Evolutionary conservation across 179 eudicot species (phyloP).

Genomic region (Gypsophila paniculata): DNA sequence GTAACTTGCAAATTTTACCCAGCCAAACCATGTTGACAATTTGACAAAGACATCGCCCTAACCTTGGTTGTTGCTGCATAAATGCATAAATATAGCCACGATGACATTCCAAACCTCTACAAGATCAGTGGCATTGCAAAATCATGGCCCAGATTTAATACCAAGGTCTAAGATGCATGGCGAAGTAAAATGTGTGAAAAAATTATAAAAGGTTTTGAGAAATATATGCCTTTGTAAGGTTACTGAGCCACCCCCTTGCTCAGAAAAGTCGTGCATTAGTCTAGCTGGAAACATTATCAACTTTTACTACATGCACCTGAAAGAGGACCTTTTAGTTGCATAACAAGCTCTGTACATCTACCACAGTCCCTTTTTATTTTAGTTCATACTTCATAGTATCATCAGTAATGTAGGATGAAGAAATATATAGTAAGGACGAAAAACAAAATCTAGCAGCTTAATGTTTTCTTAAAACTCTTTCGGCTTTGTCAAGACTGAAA

Average conservation of each 20-base stretch:
- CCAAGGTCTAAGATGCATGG: neutral
- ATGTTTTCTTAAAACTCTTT: too few species aligned
- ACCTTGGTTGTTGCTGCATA: neutral
- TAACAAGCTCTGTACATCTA: too few species aligned
- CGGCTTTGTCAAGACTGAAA: neutral
- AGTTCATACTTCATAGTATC: too few species aligned
- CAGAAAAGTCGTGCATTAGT: conserved; percentile 3
- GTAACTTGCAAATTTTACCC: neutral
- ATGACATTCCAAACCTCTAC: too few species aligned
- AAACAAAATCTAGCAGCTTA: neutral
- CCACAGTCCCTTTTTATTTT: too few species aligned
- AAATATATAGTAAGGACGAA: neutral
- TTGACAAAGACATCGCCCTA: neutral
- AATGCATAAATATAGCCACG: too few species aligned
- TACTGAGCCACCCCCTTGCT: neutral
- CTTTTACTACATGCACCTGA: too few species aligned
- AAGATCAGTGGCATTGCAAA: neutral
- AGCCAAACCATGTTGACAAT: too few species aligned
- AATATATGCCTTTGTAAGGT: neutral
- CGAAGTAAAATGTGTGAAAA: neutral
- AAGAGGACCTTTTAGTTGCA: too few species aligned
- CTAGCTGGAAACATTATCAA: neutral
- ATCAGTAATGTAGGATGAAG: too few species aligned
- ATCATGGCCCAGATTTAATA: neutral
- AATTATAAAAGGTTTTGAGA: neutral